Evolutionary conservation across 768 basidiomycete species (phyloP).

Genomic region (Floccularia luteovirens): DNA sequence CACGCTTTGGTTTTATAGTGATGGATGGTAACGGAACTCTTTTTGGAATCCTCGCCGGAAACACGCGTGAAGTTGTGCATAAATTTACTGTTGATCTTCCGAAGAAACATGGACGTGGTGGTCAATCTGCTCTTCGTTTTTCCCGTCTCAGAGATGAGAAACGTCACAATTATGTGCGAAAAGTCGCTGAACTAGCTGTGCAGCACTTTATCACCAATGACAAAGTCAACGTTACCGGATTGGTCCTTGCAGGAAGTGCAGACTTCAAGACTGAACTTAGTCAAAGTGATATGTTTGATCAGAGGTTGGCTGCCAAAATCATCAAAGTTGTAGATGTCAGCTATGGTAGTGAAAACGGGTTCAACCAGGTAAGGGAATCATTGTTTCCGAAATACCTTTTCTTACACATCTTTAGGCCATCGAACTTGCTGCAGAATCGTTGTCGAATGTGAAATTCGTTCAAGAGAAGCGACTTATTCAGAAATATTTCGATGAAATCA

Average conservation of each 20-base stretch:
- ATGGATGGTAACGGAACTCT: constrained; percentile 99
- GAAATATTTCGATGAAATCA: constrained; percentile 98
- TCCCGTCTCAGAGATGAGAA: constrained; percentile 98
- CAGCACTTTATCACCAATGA: constrained; percentile 98
- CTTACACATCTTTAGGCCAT: constrained; percentile 68
- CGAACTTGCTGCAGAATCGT: constrained; percentile 90
- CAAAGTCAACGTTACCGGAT: constrained; percentile 95
- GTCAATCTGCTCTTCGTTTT: constrained; percentile 99
- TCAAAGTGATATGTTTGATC: constrained; percentile 95
- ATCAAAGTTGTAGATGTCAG: constrained; percentile 99
- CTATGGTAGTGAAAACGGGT: constrained; percentile 98
- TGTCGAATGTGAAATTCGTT: constrained; percentile 98
- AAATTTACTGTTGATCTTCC: constrained; percentile 99
- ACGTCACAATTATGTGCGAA: constrained; percentile 98
- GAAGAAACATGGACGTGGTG: constrained; percentile 99
- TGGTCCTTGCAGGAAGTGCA: constrained; percentile 94
- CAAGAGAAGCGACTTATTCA: constrained; percentile 98
- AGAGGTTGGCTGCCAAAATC: constrained; percentile 78
- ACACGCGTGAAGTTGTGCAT: constrained; percentile 95
- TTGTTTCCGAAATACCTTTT: too few relatives aligned
- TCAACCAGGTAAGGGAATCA: constrained; percentile 94
- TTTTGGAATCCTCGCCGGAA: constrained; percentile 92
- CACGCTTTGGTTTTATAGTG: constrained; percentile 98
- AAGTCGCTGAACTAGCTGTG: constrained; percentile 94
- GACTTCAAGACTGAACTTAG: constrained; percentile 99